A percentile compares a stretch with the other conserved stretches of the same genome.
These are phyloP conservation scores for Taphrina communis DNA, from an alignment of 1,139 yeast genomes.

Conservation along the genomic window DNA sequence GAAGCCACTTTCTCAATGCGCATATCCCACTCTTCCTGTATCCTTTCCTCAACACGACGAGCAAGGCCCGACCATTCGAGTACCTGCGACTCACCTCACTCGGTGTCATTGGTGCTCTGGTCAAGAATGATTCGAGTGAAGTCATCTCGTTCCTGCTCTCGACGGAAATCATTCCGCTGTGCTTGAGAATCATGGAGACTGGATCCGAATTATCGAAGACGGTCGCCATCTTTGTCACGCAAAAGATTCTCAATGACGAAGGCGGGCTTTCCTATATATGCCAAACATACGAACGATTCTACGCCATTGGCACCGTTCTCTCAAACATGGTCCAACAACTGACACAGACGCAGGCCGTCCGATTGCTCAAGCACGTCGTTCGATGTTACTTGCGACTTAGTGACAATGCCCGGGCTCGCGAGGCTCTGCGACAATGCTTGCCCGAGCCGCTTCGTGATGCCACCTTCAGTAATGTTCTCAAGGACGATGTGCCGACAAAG, in stretches of 20 bases:
- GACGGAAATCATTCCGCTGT: constrained; percentile 93
- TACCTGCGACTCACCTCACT: constrained; percentile 87
- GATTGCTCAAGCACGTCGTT: constrained; percentile 89
- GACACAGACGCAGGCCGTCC: constrained; percentile 70
- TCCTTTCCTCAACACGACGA: constrained; percentile 90
- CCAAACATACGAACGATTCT: constrained; percentile 92
- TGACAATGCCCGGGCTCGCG: constrained; percentile 88
- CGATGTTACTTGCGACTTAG: constrained; percentile 89
- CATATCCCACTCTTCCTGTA: constrained; percentile 90
- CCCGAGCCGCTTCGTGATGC: constrained; percentile 91
- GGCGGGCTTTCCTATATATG: constrained; percentile 90
- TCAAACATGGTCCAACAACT: constrained; percentile 89
- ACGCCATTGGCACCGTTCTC: constrained; percentile 88
- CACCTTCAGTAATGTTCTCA: constrained; percentile 77
- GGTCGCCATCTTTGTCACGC: constrained; percentile 93
- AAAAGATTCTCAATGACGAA: constrained; percentile 88
- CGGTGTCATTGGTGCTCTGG: constrained; percentile 96
- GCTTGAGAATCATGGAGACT: constrained; percentile 92
- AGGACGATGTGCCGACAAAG: constrained; percentile 87
- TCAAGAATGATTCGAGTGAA: constrained; percentile 93
- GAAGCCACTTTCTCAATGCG: constrained; percentile 81
- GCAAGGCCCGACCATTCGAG: constrained; percentile 91
- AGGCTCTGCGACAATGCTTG: constrained; percentile 78
- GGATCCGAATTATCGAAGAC: constrained; percentile 93
- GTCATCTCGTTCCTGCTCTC: constrained; percentile 88